A percentile compares a stretch with the other conserved stretches of the same genome.
These are phyloP conservation scores for Fusarium circinatum DNA, from an alignment of 2,329 filamentous ascomycete species.

Conservation along the genomic window DNA sequence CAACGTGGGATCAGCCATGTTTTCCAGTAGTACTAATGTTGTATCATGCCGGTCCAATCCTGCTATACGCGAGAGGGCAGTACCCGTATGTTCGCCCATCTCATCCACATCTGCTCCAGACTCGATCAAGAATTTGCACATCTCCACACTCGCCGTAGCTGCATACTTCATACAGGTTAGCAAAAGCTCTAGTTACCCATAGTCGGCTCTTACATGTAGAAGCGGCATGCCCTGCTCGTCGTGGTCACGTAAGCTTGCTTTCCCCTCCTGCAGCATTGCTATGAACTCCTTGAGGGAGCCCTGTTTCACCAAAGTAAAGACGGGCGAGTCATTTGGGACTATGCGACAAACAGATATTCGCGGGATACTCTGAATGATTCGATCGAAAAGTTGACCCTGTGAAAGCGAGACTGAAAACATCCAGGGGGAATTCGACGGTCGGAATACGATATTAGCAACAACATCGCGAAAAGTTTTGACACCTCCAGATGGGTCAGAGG, in stretches of 20 bases:
- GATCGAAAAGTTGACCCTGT: constrained; percentile 26
- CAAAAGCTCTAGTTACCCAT: accelerated
- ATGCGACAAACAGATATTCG: constrained; percentile 21
- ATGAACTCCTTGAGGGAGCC: neutral
- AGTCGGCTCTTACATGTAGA: neutral
- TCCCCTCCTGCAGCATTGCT: neutral
- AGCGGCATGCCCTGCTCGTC: constrained; percentile 23
- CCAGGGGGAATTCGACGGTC: neutral
- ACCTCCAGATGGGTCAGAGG: neutral
- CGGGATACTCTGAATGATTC: constrained; percentile 24
- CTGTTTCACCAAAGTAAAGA: constrained; percentile 7
- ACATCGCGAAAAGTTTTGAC: neutral
- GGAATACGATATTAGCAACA: constrained; percentile 20
- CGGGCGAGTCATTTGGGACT: neutral
- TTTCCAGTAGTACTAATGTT: constrained; percentile 8
- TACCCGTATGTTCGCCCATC: constrained; percentile 8
- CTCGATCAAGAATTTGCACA: constrained; percentile 27
- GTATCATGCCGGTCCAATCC: constrained; percentile 1
- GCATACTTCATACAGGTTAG: neutral
- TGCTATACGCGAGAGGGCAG: constrained; percentile 8
- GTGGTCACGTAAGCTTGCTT: constrained; percentile 22
- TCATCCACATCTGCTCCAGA: constrained; percentile 28
- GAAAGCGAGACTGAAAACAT: constrained; percentile 18
- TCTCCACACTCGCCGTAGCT: constrained; percentile 1
- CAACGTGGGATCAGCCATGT: constrained; percentile 16